phyloP scores from a whole-genome alignment of 371 early-diverging fungal species.

The Gilbertella persicaria region DNA sequence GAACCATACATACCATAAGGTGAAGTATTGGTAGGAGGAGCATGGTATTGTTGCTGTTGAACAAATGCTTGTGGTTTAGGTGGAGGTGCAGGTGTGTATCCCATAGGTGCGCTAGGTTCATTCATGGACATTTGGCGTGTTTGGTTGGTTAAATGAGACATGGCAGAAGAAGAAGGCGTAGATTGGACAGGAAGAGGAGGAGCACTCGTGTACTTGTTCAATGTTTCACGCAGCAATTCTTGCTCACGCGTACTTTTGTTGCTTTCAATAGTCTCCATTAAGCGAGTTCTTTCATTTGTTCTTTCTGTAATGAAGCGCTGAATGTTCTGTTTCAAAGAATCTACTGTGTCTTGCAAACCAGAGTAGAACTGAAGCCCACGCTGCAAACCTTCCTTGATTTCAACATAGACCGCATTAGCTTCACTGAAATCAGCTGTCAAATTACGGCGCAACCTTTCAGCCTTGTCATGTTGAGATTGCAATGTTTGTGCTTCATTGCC shows the following conservation, averaged over 20 bases:
- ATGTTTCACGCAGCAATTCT: slow-evolving; percentile 69
- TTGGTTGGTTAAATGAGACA: slow-evolving; percentile 36
- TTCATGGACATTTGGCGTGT: slow-evolving; percentile 36
- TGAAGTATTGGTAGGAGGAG: slow-evolving; percentile 2
- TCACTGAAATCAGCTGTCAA: slow-evolving; percentile 61
- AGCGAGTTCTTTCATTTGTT: slow-evolving; percentile 63
- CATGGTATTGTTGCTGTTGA: slow-evolving; percentile 8
- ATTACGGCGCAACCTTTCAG: slow-evolving; percentile 61
- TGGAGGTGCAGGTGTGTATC: slow-evolving; percentile 28
- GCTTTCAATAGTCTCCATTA: slow-evolving; percentile 62
- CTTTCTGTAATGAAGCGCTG: slow-evolving; percentile 69
- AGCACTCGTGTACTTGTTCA: slow-evolving; percentile 42
- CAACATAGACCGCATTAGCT: slow-evolving; percentile 57
- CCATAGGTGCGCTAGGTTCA: slow-evolving; percentile 19
- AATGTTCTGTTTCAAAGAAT: slow-evolving; percentile 61
- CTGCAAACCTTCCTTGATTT: slow-evolving; percentile 70
- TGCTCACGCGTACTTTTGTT: slow-evolving; percentile 72
- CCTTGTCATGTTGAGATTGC: slow-evolving; percentile 68
- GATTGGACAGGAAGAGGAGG: slow-evolving; percentile 25
- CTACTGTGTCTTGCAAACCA: slow-evolving; percentile 67
- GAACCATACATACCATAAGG: slow-evolving; percentile 11
- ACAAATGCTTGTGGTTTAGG: slow-evolving; percentile 21
- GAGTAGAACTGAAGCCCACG: slow-evolving; percentile 84
- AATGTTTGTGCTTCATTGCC: slow-evolving; percentile 70
- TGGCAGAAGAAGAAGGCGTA: slow-evolving; percentile 25